Conservation (phyloP, 805 yeast species). For the Starmerella roubikii region DNA sequence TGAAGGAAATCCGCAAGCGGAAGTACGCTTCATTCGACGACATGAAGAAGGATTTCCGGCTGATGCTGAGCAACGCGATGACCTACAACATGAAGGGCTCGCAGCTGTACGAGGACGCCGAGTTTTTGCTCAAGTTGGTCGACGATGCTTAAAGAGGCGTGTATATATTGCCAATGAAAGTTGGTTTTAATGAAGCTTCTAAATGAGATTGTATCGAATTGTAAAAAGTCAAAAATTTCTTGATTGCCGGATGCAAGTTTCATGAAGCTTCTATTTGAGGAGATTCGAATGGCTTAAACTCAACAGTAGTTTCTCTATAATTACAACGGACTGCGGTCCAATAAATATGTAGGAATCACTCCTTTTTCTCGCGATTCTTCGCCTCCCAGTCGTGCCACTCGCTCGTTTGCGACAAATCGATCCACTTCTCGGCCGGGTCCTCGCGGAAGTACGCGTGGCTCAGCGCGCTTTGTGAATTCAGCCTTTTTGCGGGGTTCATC, state of each 20-base stretch:
- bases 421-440: constrained; percentile 51
- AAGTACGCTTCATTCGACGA: constrained; percentile 31
- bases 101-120: constrained; percentile 48
- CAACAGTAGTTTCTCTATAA: no score
- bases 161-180: background rate
- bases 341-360: no score
- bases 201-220: no score
- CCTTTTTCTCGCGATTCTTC: constrained; percentile 39
- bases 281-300: no score
- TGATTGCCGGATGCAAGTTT: no score
- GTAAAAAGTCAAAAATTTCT: no score
- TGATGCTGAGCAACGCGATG: constrained; percentile 56
- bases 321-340: no score
- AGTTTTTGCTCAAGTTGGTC: constrained; percentile 13
- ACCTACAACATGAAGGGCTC: constrained; percentile 58
- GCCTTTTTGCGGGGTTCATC: constrained; percentile 56
- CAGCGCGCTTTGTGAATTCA: constrained; percentile 58
- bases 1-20: constrained; percentile 39
- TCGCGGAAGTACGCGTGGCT: constrained; percentile 56
- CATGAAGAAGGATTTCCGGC: constrained; percentile 36
- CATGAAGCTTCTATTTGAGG: no score
- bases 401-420: constrained; percentile 45
- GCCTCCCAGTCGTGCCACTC: constrained; percentile 98
- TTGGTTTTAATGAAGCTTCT: no score
- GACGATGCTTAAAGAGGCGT: background rate